These are phyloP conservation scores for Russula sp. DNA, from an alignment of 768 basidiomycete genomes.

Conservation along the genomic window DNA sequence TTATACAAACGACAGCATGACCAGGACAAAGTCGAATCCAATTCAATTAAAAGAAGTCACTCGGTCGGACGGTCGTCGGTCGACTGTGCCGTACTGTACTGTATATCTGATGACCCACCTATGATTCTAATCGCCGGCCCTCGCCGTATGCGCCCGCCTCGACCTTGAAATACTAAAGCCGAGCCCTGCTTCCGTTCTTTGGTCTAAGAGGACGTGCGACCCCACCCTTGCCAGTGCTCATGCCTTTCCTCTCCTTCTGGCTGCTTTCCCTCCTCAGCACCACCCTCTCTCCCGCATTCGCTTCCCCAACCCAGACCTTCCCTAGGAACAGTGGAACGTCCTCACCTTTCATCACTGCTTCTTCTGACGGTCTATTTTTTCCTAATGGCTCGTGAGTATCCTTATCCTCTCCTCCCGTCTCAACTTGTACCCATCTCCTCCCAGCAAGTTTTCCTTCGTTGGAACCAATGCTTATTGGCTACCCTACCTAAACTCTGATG, in stretches of 20 bases:
- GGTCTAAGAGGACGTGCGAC: neutral
- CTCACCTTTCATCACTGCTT: constrained; percentile 7
- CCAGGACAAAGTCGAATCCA: no score
- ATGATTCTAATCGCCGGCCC: neutral
- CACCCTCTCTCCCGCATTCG: neutral
- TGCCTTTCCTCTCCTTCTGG: constrained; percentile 10
- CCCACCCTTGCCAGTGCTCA: neutral
- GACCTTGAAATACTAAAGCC: neutral
- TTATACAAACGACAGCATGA: no score
- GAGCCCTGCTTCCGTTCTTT: neutral
- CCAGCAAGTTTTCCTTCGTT: constrained; percentile 34
- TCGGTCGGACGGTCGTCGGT: no score
- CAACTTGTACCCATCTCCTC: neutral
- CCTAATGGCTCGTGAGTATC: constrained; percentile 17
- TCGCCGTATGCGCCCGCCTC: neutral
- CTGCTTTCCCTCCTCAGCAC: constrained; percentile 1
- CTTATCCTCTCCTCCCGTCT: neutral
- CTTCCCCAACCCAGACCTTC: constrained; percentile 4
- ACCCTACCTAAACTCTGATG: constrained; percentile 43
- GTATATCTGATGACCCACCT: neutral
- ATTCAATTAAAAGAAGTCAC: no score
- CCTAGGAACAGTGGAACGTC: neutral
- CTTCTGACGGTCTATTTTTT: neutral
- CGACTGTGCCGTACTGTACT: no score
- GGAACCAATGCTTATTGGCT: constrained; percentile 71